Percentiles rank a stretch among this genome's conserved stretches.
Evolutionary conservation across 1,284 basidiomycete species (phyloP).

Genomic region (Marasmius oreades): DNA sequence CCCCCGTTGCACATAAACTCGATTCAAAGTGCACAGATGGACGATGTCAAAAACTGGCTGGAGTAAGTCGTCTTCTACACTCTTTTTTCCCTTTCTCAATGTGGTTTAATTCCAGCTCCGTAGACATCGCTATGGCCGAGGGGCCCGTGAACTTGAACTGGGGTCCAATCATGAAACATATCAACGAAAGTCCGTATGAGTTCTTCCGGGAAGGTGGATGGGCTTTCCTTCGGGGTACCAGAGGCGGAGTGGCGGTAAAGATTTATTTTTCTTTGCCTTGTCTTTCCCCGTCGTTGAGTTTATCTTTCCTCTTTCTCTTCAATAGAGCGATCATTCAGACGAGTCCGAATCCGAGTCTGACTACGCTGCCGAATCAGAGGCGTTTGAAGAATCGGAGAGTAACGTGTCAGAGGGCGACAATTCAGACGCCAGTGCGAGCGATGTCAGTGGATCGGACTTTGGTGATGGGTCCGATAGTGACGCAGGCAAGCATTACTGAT

Average conservation of each 20-base stretch:
- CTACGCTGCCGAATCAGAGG: constrained; percentile 68
- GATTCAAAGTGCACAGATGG: constrained; percentile 86
- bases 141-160: constrained; percentile 98
- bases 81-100: constrained; percentile 5
- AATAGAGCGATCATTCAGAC: constrained; percentile 64
- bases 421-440: constrained; percentile 67
- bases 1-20: constrained; percentile 93
- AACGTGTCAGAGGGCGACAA: constrained; percentile 56
- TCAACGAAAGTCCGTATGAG: constrained; percentile 92
- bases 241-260: constrained; percentile 61
- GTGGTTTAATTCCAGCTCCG: constrained; percentile 57
- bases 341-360: constrained; percentile 77
- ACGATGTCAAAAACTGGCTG: constrained; percentile 98
- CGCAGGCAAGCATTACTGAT: constrained; percentile 40
- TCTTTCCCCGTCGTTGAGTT: constrained; percentile 7
- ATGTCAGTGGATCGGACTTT: constrained; percentile 65
- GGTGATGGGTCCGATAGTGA: constrained; percentile 67
- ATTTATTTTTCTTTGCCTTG: constrained; percentile 3
- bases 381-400: constrained; percentile 47
- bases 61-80: constrained; percentile 59
- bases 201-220: constrained; percentile 98
- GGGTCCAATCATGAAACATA: constrained; percentile 96
- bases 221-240: constrained; percentile 81
- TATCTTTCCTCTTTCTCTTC: background rate
- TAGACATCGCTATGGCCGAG: constrained; percentile 95